Base-by-base conservation (phyloP, 805 yeast species). In the Deakozyma indianensis region DNA sequence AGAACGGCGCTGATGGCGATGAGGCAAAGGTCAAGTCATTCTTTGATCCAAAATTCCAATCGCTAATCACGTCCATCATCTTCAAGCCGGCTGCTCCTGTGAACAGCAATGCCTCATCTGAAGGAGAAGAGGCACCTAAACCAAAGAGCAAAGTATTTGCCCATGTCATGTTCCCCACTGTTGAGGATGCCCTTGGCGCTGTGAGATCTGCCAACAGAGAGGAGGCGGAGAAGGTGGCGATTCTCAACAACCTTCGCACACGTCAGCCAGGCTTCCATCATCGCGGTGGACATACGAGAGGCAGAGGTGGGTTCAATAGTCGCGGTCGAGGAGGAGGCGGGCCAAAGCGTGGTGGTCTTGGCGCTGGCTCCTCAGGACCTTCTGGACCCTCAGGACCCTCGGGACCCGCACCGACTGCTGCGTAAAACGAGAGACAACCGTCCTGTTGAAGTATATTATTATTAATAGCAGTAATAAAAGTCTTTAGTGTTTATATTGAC, bases 91-190 rank as follows among this genome's bases (percentile, higher is more conserved):
- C 46, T 3, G 35, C 41, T 15, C 20, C 42, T 20, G n/a, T 32
- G 25, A 4, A 22, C 20, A 22, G 22, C 20, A 35, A 41, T 3
- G 28, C 28, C 23, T 41, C 25, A 20, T 22, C n/a, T 11, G 41
- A 29, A 15, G 11, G 35, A 43, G 41, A 48, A 43, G 41, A 41
- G 42, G 20, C 27, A 27, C 14, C 28, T 9, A 32, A 32, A 20
- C 20, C 11, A n/a, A 9, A 9, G 18, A 32, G 38, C 38, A 32
- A 32, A n/a, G 11, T 32, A 5, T 20, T 14, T n/a, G 38, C 38
- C 9, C 38, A 32, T 32, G 38, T 32, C 16, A 7, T 32, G 38
- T 32, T 32, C 18, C 38, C 38, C 18, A 32, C 38, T 14, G 7
- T 11, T 11, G 38, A 32, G 18, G 38, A 32, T n/a, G 38, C 38